Evolutionary conservation across 1,284 basidiomycete species (phyloP), one percentile per base, ranked within the genome.

Genomic region (Retiboletus flavoniger): DNA sequence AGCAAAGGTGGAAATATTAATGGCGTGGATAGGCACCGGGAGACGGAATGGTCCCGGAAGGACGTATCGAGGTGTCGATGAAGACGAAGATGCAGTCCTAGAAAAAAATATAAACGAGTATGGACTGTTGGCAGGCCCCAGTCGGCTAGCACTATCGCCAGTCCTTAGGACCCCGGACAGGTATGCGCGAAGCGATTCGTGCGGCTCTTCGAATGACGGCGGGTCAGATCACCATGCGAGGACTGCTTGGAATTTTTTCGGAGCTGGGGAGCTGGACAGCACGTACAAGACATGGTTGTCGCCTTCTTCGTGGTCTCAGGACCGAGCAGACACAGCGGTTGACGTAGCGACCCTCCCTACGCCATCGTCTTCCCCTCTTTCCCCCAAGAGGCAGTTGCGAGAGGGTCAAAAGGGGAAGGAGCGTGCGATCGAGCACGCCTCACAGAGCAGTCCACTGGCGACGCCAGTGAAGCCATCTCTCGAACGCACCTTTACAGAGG

Each of bases 221-320:
- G 73, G 69, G 34, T 77, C 78, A 21, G 78, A 82, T 34, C 77
- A 75, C 19, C 72, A 75, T 26, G 79, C 74, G 16, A 70, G 72
- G 48, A 82, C 77, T 6, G 82, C 83, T 1, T 77, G 80, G 63
- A 53, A 61, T n/a, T 59, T 84, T 17, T 85, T 85, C 54, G 78
- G 75, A 0, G 56, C 51, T 2, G 59, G 59, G 70, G 72, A 24
- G 51, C 35, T 21, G 3, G 49, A 40, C 10, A 47, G 44, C 2
- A 42, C 21, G 7, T 38, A 39, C 29, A 63, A 57, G 40, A 53
- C 46, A 7, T 60, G 65, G 63, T 39, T 47, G 7, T 64, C 64
- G 2, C 59, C 68, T 44, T 69, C 55, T 17, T 34, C 63, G 1
- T 42, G 50, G 17, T 49, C 54, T 41, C 53, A 36, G 5, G 16